Evolutionary conservation across 2,329 filamentous ascomycete species (phyloP).

Genomic region (Hawksworthiomyces lignivorus): DNA sequence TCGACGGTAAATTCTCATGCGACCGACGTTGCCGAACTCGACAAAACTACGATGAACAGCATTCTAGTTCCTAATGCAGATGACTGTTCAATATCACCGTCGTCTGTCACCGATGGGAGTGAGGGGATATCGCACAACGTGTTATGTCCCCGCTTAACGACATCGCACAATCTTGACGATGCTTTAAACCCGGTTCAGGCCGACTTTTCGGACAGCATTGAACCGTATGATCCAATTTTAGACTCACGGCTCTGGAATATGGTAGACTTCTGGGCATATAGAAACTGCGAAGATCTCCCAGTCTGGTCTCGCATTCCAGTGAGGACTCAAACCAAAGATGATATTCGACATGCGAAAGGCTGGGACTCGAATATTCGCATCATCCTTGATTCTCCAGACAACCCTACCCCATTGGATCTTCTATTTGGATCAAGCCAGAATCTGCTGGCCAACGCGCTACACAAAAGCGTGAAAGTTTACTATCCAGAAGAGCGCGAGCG

Average conservation of each 20-base stretch:
- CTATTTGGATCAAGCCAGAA: constrained; percentile 1
- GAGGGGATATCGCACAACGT: too few species aligned
- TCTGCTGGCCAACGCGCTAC: constrained; percentile 4
- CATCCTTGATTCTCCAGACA: constrained; percentile 3
- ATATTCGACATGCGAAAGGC: background rate
- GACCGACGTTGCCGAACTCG: too few species aligned
- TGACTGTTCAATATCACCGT: too few species aligned
- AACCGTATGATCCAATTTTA: background rate
- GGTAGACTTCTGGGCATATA: background rate
- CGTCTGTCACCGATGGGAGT: too few species aligned
- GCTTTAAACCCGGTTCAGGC: too few species aligned
- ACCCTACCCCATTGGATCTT: constrained; percentile 4
- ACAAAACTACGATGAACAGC: too few species aligned
- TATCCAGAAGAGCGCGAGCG: background rate
- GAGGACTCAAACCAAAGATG: background rate
- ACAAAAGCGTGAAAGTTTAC: background rate
- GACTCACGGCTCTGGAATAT: constrained; percentile 1
- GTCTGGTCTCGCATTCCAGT: constrained; percentile 4
- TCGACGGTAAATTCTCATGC: too few species aligned
- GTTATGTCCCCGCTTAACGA: too few species aligned
- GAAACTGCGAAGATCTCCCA: background rate
- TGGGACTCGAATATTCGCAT: constrained; percentile 7
- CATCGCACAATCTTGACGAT: too few species aligned
- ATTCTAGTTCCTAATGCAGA: too few species aligned
- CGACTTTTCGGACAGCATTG: background rate